Conservation (phyloP, 768 basidiomycete genomes). For the Lactarius vividus region DNA sequence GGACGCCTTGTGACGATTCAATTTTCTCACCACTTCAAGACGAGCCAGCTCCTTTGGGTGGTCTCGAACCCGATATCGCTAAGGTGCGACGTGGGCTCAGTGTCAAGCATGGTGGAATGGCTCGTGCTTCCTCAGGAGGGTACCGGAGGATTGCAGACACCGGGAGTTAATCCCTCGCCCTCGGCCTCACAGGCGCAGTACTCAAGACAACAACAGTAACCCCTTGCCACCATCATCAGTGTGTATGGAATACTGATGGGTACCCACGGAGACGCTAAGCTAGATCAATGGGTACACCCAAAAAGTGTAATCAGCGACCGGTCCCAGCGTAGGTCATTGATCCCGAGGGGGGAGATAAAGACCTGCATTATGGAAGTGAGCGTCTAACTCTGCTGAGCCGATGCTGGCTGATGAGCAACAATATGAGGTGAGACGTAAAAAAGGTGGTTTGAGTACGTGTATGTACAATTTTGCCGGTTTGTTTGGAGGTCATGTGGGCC, state of each 20-base stretch:
- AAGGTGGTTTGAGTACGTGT: not conserved
- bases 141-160: not conserved
- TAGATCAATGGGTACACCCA: not conserved
- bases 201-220: not conserved
- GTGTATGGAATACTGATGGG: not conserved
- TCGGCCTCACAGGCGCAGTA: not conserved
- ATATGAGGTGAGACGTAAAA: slow-evolving; percentile 2
- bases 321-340: not conserved
- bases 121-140: not conserved
- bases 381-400: not conserved
- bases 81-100: not conserved
- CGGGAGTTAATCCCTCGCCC: not conserved
- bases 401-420: not conserved
- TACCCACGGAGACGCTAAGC: not conserved
- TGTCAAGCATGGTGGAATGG: not conserved
- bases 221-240: not conserved
- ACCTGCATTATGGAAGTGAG: not conserved
- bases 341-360: not conserved
- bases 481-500: not conserved
- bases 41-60: not conserved
- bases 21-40: not conserved
- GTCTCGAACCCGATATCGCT: no score
- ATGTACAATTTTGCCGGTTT: not conserved
- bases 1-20: no score
- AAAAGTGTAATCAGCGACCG: not conserved